Percentiles rank a stretch among this genome's conserved stretches.
These are phyloP conservation scores for Volutella citrinella DNA, from an alignment of 2,329 filamentous ascomycete species.

Conservation along the genomic window DNA sequence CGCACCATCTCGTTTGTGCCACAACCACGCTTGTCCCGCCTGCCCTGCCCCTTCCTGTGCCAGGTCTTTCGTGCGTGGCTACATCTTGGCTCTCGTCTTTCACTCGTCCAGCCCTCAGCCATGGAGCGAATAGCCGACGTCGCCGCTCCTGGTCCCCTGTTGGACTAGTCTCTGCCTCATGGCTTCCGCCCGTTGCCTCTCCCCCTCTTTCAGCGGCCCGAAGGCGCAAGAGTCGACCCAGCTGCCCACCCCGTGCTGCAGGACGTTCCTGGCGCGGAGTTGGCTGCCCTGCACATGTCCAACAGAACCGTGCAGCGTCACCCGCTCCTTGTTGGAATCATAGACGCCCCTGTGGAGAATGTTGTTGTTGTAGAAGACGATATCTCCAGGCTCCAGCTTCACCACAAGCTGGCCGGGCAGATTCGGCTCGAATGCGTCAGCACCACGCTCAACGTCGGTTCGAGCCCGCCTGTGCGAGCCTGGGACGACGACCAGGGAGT, in stretches of 20 bases:
- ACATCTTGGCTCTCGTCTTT: slow-evolving; percentile 3
- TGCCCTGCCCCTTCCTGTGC: background rate
- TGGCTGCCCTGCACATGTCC: slow-evolving; percentile 55
- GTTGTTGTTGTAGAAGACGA: slow-evolving; percentile 88
- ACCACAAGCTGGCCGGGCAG: slow-evolving; percentile 67
- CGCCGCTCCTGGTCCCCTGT: slow-evolving; percentile 57
- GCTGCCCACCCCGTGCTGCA: slow-evolving; percentile 69
- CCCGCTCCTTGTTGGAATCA: slow-evolving; percentile 53
- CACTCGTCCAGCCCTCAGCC: slow-evolving; percentile 37
- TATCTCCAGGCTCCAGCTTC: slow-evolving; percentile 67
- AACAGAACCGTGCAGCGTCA: slow-evolving; percentile 72
- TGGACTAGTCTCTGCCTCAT: slow-evolving; percentile 63
- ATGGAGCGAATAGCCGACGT: slow-evolving; percentile 62
- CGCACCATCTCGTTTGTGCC: background rate
- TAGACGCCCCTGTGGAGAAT: slow-evolving; percentile 76
- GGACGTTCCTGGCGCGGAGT: slow-evolving; percentile 64
- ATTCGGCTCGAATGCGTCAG: slow-evolving; percentile 59
- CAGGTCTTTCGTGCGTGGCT: too few species aligned
- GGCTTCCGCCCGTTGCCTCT: slow-evolving; percentile 51
- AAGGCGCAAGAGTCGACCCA: slow-evolving; percentile 64
- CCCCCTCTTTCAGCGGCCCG: slow-evolving; percentile 38
- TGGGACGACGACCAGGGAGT: slow-evolving; percentile 71
- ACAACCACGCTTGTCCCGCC: background rate
- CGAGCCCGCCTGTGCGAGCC: slow-evolving; percentile 70
- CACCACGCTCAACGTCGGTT: slow-evolving; percentile 65